phyloP scores from a whole-genome alignment of 2,329 filamentous ascomycete species.

The Hypoxylon sp. region DNA sequence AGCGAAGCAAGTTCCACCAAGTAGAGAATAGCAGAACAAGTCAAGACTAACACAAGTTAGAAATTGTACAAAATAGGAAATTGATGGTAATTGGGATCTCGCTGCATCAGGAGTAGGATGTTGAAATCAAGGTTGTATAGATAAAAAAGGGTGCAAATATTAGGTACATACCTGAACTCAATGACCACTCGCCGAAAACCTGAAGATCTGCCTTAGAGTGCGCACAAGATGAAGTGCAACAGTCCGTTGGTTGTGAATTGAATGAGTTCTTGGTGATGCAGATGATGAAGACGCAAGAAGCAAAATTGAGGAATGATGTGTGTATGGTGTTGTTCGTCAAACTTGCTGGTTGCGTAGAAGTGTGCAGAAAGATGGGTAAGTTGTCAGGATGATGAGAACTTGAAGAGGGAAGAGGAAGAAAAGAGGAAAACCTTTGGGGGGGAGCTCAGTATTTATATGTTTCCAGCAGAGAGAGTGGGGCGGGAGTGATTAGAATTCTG shows the following conservation, averaged over 20 bases:
- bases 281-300: neutral
- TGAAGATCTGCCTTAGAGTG: neutral
- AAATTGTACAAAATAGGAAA: neutral
- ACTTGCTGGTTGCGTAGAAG: neutral
- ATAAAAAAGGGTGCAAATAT: neutral
- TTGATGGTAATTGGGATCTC: neutral
- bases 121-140: neutral
- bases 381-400: neutral
- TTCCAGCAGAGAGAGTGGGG: neutral
- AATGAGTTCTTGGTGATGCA: neutral
- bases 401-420: neutral
- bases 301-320: neutral
- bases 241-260: neutral
- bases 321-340: neutral
- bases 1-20: too few relatives aligned
- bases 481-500: conserved; percentile 4
- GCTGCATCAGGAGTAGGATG: neutral
- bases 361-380: neutral
- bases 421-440: neutral
- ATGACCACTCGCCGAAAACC: neutral
- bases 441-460: neutral
- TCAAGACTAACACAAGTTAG: neutral
- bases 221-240: neutral
- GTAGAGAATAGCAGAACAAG: neutral
- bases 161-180: neutral